Evolutionary conservation across 2,329 filamentous ascomycete genomes (phyloP).

Genomic region (Xylaria sp.): DNA sequence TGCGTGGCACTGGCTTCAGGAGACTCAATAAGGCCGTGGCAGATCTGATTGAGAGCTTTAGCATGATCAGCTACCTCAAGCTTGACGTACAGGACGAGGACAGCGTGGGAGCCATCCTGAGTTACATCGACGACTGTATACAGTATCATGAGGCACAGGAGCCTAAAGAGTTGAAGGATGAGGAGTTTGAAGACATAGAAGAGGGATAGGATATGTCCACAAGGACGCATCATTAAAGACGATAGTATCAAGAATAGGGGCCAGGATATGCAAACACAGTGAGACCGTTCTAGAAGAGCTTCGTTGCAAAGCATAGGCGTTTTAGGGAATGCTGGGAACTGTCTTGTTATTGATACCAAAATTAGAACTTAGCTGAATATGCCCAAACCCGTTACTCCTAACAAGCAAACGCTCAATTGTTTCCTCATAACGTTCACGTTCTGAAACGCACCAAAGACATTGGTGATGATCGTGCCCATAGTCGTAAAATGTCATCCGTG

Average conservation of each 20-base stretch:
- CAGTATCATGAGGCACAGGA: conserved; percentile 51
- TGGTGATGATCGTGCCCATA: conserved; percentile 21
- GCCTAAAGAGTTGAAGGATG: conserved; percentile 50
- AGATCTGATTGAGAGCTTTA: conserved; percentile 93
- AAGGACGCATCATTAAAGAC: neutral
- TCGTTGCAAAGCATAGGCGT: conserved; percentile 48
- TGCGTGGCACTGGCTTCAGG: conserved; percentile 85
- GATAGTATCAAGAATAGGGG: neutral
- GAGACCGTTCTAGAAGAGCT: neutral
- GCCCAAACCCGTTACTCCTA: conserved; percentile 21
- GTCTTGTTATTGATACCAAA: conserved; percentile 40
- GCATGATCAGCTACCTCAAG: conserved; percentile 95
- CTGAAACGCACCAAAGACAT: conserved; percentile 8
- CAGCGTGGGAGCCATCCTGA: conserved; percentile 76
- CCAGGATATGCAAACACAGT: neutral
- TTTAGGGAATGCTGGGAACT: conserved; percentile 24
- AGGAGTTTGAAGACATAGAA: conserved; percentile 45
- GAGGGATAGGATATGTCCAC: conserved; percentile 18
- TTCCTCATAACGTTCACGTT: conserved; percentile 10
- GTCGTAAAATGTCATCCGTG: conserved; percentile 33
- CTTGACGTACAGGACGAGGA: conserved; percentile 92
- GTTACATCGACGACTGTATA: conserved; percentile 64
- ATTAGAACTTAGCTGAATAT: conserved; percentile 25
- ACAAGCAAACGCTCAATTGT: conserved; percentile 17
- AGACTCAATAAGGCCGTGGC: conserved; percentile 88